Evolutionary conservation across 2,329 filamentous ascomycete species (phyloP).

Genomic region (Fusarium nygamai): DNA sequence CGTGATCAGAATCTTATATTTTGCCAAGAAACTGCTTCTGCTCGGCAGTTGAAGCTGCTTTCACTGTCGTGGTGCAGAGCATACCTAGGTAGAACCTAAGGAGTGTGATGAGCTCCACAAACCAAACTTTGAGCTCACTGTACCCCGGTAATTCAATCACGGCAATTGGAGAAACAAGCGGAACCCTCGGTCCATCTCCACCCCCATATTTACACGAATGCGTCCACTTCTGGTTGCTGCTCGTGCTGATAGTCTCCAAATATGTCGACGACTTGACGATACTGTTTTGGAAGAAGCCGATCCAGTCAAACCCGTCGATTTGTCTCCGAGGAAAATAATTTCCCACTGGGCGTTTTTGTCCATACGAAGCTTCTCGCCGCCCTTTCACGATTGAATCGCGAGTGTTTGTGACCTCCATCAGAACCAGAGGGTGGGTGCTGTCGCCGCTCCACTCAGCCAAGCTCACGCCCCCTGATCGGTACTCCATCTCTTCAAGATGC

Average conservation of each 20-base stretch:
- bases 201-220: conserved; percentile 23
- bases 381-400: neutral
- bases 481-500: conserved; percentile 45
- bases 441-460: conserved; percentile 23
- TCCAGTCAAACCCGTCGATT: neutral
- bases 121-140: neutral
- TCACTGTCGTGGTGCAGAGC: neutral
- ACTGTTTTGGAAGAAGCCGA: conserved; percentile 17
- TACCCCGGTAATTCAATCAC: conserved; percentile 26
- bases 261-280: conserved; percentile 2
- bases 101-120: neutral
- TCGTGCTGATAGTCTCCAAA: conserved; percentile 1
- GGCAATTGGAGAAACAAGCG: conserved; percentile 29
- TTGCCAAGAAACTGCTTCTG: neutral
- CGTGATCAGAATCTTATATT: neutral
- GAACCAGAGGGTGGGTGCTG: conserved; percentile 12
- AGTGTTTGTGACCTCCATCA: neutral
- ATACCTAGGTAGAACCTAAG: neutral
- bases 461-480: conserved; percentile 8
- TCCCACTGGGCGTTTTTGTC: neutral
- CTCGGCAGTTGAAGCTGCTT: conserved; percentile 8
- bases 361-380: neutral
- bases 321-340: neutral
- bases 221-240: conserved; percentile 11
- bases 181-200: conserved; percentile 23